Base-by-base conservation (phyloP, 2,329 filamentous ascomycete species). In the Pyricularia pennisetigena region DNA sequence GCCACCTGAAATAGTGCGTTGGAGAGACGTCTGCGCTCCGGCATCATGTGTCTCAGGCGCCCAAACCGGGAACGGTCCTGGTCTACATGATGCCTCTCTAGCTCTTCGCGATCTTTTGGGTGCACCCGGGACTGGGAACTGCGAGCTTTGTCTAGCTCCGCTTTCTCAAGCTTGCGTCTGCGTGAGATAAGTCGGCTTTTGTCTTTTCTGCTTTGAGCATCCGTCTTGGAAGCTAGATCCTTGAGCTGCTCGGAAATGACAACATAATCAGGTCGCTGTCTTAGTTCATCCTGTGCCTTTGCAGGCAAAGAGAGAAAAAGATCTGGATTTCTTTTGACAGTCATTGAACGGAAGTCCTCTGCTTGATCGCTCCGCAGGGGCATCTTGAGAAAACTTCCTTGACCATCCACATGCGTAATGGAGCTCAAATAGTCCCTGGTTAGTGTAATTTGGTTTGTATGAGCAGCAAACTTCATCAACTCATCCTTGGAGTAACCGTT, bases 401-500 rank as follows among this genome's bases (percentile, higher is more conserved):
- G 28, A 29, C 59, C 57, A 28, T 61, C 57, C 57, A 61, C 16
- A 28, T 23, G 2, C n/a, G 57, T 61, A 28, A 61, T 61, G 16
- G 57, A 61, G 16, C 16, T 61, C 16, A 61, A 14, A 7, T 65
- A 65, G 12, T 65, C 64, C 30, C 64, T 35, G 28, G 29, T 35
- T 20, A 30, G 29, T 12, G 29, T 65, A 2, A 64, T 64, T 30
- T 64, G 7, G 12, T 35, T 30, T 12, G 29, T 65, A 6, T 65
- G 29, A 24, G 63, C 24, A 30, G 63, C 63, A 23, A 65, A 65
- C 63, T 65, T 65, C 10, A 65, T 28, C 10, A 30, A 23, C 29
- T 65, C 63, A 30, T 65, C 63, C 12, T 65, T 65, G 20, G 63
- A 65, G n/a, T 65, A 65, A 14, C 63, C 63, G n/a, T 30, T 65